Base-by-base conservation (phyloP, 2,329 filamentous ascomycete genomes). In the Drechslera avenae region DNA sequence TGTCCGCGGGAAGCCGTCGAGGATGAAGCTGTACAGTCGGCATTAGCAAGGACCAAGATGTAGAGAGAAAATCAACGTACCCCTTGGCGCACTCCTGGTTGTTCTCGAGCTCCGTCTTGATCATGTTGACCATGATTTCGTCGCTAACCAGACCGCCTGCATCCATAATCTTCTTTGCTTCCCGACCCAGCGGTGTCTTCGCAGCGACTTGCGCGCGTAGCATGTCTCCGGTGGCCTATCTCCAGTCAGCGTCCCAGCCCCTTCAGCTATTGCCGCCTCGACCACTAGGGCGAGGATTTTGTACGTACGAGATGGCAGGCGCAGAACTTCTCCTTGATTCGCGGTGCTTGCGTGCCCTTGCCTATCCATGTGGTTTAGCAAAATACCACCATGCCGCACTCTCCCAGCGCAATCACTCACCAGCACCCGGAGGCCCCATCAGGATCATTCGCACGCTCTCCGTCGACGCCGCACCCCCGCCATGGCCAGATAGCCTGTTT, bases 151-250 rank as follows among this genome's bases (percentile, higher is more conserved):
- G 86, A 65, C 93, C 93, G 68, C 94, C 94, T 75, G 93, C 89
- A 74, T 99, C 94, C 94, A 99, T 99, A 77, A 99, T 99, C 86
- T 97, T 97, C 87, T 99, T 99, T 63, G 94, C 94, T 81, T 97
- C 91, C 73, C 89, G 86, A 66, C 94, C 94, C 61, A 99, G 86
- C 53, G 89, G 79, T 50, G 94, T 99, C 86, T 97, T 97, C 81
- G 96, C 95, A 62, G 93, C 89, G 73, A 99, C 94, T 78, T 99
- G 94, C 64, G 92, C 96, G 72, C 94, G 91, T 72, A 99, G 85
- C 94, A 99, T 99, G 79, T 99, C 94, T 75, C 94, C 94, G 53
- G 94, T 99, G 59, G 94, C 94, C 92, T 97, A 68, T 42, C 57
- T 46, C 49, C 47, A 50, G 63, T 69, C 46, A 69, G 66, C 42